These are phyloP conservation scores for Trichaptum fuscoviolaceum DNA, from an alignment of 768 basidiomycete genomes.

Conservation along the genomic window DNA sequence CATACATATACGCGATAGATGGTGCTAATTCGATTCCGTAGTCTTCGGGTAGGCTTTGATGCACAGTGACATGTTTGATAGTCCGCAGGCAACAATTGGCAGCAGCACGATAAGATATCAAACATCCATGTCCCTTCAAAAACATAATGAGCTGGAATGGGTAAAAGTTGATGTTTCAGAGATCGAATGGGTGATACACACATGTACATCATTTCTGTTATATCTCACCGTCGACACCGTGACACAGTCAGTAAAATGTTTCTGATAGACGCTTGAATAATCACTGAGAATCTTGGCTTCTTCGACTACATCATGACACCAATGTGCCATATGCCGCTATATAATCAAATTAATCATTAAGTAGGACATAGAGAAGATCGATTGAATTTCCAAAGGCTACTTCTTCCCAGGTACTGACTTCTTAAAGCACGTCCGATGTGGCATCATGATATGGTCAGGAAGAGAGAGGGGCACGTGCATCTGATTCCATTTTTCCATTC, in stretches of 20 bases:
- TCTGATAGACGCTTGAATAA: too few relatives aligned
- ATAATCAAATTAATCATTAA: not conserved
- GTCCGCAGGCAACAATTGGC: not conserved
- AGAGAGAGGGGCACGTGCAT: not conserved
- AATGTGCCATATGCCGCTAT: not conserved
- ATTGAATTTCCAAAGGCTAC: not conserved
- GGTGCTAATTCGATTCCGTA: not conserved
- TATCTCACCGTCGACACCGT: too few relatives aligned
- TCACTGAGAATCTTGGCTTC: too few relatives aligned
- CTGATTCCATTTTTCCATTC: not conserved
- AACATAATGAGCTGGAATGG: too few relatives aligned
- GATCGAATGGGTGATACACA: too few relatives aligned
- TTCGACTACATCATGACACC: too few relatives aligned
- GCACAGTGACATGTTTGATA: not conserved
- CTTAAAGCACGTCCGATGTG: too few relatives aligned
- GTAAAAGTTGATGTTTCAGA: too few relatives aligned
- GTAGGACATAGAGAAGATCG: not conserved
- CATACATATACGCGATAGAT: not conserved
- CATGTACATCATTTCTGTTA: too few relatives aligned
- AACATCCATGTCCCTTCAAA: not conserved
- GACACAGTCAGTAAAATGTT: too few relatives aligned
- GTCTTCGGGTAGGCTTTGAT: not conserved
- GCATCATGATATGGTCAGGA: not conserved
- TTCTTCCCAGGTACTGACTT: too few relatives aligned
- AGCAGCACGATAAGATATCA: not conserved